Conservation (phyloP, 768 basidiomycete species). For the Suillus occidentalis region DNA sequence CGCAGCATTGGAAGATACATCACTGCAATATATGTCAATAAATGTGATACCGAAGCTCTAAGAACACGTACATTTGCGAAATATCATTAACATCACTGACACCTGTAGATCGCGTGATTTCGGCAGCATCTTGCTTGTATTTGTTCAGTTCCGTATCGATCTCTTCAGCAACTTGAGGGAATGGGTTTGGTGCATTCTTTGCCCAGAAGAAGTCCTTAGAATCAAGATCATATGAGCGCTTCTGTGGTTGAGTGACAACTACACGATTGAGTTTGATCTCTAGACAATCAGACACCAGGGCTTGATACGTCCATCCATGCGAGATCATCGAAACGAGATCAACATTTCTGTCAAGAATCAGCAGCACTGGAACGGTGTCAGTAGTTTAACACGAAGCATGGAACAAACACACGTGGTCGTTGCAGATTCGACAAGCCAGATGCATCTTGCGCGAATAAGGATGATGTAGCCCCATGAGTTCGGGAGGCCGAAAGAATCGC, state of each 20-base stretch:
- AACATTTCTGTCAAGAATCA: slow-evolving; percentile 92
- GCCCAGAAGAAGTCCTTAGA: slow-evolving; percentile 99
- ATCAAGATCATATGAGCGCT: slow-evolving; percentile 89
- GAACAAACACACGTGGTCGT: slow-evolving; percentile 64
- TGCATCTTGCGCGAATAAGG: slow-evolving; percentile 77
- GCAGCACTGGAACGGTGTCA: slow-evolving; percentile 61
- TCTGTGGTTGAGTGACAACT: slow-evolving; percentile 75
- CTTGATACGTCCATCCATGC: slow-evolving; percentile 99
- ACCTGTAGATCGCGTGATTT: slow-evolving; percentile 94
- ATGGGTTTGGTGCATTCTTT: slow-evolving; percentile 92
- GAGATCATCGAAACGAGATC: slow-evolving; percentile 92
- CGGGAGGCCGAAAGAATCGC: slow-evolving; percentile 71
- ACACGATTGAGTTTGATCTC: slow-evolving; percentile 97
- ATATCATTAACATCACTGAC: slow-evolving; percentile 96
- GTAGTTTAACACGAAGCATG: slow-evolving; percentile 5
- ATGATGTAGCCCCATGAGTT: slow-evolving; percentile 50
- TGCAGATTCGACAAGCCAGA: slow-evolving; percentile 85
- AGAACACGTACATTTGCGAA: slow-evolving; percentile 73
- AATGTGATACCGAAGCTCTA: background rate
- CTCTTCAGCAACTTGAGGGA: slow-evolving; percentile 98
- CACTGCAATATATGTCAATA: slow-evolving; percentile 44
- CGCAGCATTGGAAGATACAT: slow-evolving; percentile 89
- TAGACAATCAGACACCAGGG: slow-evolving; percentile 95
- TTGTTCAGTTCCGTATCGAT: slow-evolving; percentile 90
- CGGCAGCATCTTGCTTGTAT: slow-evolving; percentile 95